phyloP scores from a whole-genome alignment of 75 land plant species.

The Sequoiadendron giganteum region DNA sequence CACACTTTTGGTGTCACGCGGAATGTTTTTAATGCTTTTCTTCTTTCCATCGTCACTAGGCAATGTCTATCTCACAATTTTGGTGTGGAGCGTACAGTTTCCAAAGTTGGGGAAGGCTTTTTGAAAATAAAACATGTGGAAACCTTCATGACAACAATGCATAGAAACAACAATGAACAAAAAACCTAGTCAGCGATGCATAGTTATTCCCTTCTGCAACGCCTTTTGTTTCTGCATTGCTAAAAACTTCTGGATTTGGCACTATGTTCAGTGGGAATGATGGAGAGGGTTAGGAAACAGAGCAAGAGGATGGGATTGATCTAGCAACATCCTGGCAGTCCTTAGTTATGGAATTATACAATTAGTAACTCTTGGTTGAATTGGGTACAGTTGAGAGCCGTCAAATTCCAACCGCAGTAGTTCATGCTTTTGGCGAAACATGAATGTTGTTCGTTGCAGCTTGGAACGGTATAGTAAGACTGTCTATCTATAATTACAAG shows the following conservation, averaged over 20 bases:
- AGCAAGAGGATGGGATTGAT: not conserved
- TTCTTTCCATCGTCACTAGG: no score
- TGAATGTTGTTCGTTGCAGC: not conserved
- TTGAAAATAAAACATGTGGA: no score
- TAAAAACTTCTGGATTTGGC: not conserved
- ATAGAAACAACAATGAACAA: no score
- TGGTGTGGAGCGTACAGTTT: no score
- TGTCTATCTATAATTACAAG: not conserved
- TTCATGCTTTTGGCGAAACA: not conserved
- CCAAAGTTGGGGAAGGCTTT: no score
- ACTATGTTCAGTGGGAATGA: not conserved
- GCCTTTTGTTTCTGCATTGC: not conserved
- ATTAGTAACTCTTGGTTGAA: not conserved
- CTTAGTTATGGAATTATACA: not conserved
- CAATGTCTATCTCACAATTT: no score
- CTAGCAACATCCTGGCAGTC: not conserved
- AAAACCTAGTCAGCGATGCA: no score
- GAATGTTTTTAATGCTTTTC: no score
- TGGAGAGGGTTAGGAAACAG: not conserved
- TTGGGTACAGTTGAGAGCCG: not conserved
- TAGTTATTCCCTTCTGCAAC: no score
- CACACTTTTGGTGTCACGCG: no score
- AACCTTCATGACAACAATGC: no score
- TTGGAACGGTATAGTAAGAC: not conserved
- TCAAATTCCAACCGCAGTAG: not conserved